Evolutionary conservation across 2,329 filamentous ascomycete genomes (phyloP).

Genomic region (Elsinoe ampelina): DNA sequence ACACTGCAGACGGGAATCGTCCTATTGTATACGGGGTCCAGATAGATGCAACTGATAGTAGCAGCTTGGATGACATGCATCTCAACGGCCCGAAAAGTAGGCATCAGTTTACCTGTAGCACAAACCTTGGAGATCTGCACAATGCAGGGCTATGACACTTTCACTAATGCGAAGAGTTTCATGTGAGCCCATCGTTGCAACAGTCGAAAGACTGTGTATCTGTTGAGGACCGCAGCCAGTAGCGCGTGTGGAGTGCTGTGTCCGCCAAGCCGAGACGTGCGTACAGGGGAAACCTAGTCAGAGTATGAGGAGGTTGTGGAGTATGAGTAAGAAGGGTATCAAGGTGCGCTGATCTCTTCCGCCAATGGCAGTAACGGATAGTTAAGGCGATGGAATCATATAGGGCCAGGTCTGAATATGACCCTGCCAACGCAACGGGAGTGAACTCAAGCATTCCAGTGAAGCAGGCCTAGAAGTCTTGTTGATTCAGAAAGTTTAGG

Average conservation of each 20-base stretch:
- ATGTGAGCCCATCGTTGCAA: background rate
- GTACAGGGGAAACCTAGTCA: background rate
- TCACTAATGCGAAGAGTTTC: background rate
- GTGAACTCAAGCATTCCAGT: too few relatives aligned
- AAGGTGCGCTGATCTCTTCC: background rate
- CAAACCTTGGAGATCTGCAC: background rate
- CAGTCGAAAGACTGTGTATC: background rate
- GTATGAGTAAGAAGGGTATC: background rate
- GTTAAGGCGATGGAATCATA: too few relatives aligned
- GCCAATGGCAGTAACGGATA: too few relatives aligned
- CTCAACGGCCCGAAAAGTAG: background rate
- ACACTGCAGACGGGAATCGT: too few relatives aligned
- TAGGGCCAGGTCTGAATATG: too few relatives aligned
- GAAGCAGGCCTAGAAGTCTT: too few relatives aligned
- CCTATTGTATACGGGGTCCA: too few relatives aligned
- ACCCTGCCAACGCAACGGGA: too few relatives aligned
- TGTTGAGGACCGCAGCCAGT: background rate
- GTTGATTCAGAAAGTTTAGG: too few relatives aligned
- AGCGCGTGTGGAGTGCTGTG: too few relatives aligned
- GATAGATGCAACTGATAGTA: too few relatives aligned
- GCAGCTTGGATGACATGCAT: background rate
- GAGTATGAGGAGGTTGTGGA: background rate
- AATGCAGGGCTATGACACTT: background rate
- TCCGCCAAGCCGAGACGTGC: background rate
- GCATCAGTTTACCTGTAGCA: constrained; percentile 1